Evolutionary conservation across 192 early-diverging fungal genomes (phyloP).

Genomic region (Coemansia biformis): DNA sequence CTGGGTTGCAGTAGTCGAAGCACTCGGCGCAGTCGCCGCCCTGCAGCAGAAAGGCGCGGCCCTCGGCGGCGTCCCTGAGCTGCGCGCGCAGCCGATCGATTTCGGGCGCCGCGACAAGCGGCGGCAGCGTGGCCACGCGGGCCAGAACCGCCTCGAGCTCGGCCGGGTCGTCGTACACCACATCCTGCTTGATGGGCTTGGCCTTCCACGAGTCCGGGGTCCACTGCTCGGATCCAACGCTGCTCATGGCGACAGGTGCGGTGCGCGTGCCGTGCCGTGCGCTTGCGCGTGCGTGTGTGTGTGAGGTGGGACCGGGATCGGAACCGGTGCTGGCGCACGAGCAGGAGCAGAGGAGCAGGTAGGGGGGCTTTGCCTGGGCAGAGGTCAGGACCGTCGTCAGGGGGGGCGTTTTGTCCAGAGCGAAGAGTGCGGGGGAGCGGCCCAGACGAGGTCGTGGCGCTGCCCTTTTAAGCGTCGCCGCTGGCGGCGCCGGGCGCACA

Average conservation of each 20-base stretch:
- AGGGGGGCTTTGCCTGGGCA: no score
- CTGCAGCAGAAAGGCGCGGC: constrained; percentile 91
- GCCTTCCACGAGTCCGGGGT: constrained; percentile 64
- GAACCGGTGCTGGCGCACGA: no score
- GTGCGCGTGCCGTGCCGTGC: no score
- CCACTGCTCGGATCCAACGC: constrained; percentile 35
- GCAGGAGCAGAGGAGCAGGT: no score
- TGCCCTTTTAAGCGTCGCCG: no score
- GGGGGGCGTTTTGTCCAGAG: no score
- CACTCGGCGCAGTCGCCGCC: constrained; percentile 99
- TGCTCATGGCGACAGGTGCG: background rate
- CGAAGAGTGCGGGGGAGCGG: no score
- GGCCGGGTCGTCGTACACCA: constrained; percentile 73
- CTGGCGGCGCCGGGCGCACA: no score
- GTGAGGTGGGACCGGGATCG: no score
- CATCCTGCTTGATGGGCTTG: constrained; percentile 82
- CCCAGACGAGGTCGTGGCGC: no score
- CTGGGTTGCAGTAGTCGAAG: constrained; percentile 94
- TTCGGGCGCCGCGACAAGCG: constrained; percentile 84
- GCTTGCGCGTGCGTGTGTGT: no score
- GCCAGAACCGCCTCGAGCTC: constrained; percentile 65
- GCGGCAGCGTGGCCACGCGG: constrained; percentile 78
- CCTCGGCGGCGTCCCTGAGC: constrained; percentile 82
- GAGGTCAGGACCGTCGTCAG: no score
- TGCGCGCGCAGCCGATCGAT: constrained; percentile 77